Percentiles rank a stretch among this genome's conserved stretches.
These are phyloP conservation scores for Oehlia diaphana DNA, from an alignment of 192 early-diverging fungal genomes.

Conservation along the genomic window DNA sequence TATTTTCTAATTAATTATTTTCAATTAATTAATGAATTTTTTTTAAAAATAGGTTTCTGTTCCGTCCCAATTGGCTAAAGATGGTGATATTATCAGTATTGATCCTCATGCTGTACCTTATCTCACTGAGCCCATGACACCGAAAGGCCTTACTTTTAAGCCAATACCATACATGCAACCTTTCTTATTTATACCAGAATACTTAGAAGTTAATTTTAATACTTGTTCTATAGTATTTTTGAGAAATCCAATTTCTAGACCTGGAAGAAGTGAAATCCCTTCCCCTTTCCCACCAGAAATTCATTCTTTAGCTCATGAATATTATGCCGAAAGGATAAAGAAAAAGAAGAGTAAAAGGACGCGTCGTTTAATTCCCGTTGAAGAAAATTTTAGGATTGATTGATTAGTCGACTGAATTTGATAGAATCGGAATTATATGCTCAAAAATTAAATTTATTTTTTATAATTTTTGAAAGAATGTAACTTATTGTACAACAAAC, in stretches of 20 bases:
- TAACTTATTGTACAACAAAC: not conserved
- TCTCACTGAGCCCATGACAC: conserved; percentile 45
- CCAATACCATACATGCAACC: conserved; percentile 81
- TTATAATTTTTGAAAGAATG: not conserved
- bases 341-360: conserved; percentile 34
- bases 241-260: conserved; percentile 84
- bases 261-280: conserved; percentile 85
- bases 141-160: conserved; percentile 43
- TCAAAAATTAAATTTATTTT: not conserved
- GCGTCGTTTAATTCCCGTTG: conserved; percentile 4
- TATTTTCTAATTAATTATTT: not conserved
- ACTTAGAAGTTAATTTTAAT: conserved; percentile 96
- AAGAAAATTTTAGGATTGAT: conserved; percentile 9
- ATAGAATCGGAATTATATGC: not conserved
- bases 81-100: conserved; percentile 88
- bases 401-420: not conserved
- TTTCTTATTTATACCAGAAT: conserved; percentile 94
- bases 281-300: conserved; percentile 89
- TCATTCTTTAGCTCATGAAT: conserved; percentile 91
- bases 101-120: conserved; percentile 71
- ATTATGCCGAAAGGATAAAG: conserved; percentile 68
- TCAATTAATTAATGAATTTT: not conserved
- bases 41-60: conserved; percentile 53
- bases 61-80: conserved; percentile 76
- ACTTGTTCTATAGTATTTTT: conserved; percentile 88